A percentile compares a stretch with the other conserved stretches of the same genome.
Conservation (phyloP, 345 rosid genomes). For the Chamaenerion angustifolium region DNA sequence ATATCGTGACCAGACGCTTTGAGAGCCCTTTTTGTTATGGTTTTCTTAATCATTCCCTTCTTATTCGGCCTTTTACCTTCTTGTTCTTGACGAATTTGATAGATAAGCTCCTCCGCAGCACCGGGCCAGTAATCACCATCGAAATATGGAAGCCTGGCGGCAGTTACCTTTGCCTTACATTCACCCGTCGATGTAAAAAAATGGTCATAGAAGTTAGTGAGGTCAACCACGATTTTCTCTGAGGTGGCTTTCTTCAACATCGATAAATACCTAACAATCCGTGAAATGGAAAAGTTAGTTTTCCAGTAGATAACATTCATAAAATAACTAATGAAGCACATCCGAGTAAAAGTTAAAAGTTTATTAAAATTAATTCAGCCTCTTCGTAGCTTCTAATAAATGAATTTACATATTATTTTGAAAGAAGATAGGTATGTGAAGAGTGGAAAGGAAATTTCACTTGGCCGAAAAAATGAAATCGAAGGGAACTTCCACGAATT, state of each 20-base stretch:
- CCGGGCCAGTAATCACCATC: conserved; percentile 99
- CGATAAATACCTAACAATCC: conserved; percentile 53
- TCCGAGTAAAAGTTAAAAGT: no score
- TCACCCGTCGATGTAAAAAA: conserved; percentile 80
- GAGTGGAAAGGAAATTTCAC: no score
- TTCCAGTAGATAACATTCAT: background rate
- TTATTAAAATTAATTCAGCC: no score
- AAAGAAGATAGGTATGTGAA: no score
- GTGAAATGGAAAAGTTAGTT: conserved; percentile 4
- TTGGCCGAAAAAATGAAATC: no score
- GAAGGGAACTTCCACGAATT: no score
- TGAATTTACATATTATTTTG: no score
- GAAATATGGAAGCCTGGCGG: conserved; percentile 95
- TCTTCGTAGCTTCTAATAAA: no score
- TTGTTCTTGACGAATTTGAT: conserved; percentile 84
- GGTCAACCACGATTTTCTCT: conserved; percentile 77
- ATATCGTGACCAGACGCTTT: conserved; percentile 98
- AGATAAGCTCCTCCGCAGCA: conserved; percentile 92
- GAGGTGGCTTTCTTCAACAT: conserved; percentile 80
- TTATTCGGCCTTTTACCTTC: conserved; percentile 87
- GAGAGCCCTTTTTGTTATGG: conserved; percentile 86
- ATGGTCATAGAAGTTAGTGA: conserved; percentile 78
- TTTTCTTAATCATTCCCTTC: conserved; percentile 70
- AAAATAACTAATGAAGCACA: no score
- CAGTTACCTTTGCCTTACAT: conserved; percentile 87